Conservation (phyloP, 108 stramenopile species). For the Asterionellopsis glacialis region DNA sequence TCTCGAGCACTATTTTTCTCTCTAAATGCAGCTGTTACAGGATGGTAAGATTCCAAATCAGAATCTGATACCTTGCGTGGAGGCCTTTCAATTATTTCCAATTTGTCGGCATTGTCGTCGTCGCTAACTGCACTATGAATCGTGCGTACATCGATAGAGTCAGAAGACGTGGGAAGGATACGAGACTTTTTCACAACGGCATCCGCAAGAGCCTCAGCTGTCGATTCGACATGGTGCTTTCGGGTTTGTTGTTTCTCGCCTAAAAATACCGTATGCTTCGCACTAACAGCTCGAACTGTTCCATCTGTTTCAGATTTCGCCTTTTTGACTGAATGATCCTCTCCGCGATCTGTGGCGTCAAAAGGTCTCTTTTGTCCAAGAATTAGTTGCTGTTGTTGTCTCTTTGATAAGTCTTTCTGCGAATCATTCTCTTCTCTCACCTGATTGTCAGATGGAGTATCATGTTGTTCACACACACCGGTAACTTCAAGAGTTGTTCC, state of each 20-base stretch:
- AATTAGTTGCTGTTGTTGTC: no score
- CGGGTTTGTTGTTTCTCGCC: background rate
- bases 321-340: background rate
- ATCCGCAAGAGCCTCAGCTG: background rate
- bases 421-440: background rate
- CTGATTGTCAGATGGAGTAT: background rate
- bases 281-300: background rate
- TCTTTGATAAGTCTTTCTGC: no score
- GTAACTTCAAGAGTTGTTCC: constrained; percentile 18
- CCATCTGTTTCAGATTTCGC: background rate
- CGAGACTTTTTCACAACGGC: background rate
- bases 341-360: no score
- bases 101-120: no score
- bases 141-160: background rate
- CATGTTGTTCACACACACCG: no score
- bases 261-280: background rate
- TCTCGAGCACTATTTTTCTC: constrained; percentile 14
- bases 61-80: constrained; percentile 40
- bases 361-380: no score
- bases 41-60: constrained; percentile 7
- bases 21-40: background rate
- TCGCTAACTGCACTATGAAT: background rate
- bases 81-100: background rate
- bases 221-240: background rate
- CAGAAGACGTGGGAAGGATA: constrained; percentile 3